phyloP scores from a whole-genome alignment of 345 rosid genomes.

The Eucalyptus marginata region DNA sequence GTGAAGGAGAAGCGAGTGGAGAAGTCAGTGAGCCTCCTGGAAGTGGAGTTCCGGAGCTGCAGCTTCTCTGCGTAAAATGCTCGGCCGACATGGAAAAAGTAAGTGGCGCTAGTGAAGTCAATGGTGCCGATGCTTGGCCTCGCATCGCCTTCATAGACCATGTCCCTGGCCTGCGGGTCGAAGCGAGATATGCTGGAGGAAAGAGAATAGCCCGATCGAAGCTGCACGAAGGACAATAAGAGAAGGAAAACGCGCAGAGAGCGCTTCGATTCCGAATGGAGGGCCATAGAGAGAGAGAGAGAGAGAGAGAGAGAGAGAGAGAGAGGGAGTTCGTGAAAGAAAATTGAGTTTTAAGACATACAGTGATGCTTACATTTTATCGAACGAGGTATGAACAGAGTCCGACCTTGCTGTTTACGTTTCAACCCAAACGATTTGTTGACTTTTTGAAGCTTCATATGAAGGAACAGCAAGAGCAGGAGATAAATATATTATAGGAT shows the following conservation, averaged over 20 bases:
- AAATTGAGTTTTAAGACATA: neutral
- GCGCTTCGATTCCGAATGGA: neutral
- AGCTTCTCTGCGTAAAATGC: neutral
- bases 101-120: neutral
- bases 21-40: constrained; percentile 8
- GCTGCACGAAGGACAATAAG: neutral
- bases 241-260: neutral
- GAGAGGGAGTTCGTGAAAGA: neutral
- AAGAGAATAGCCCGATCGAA: neutral
- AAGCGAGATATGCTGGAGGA: neutral
- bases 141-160: constrained; percentile 8
- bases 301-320: neutral
- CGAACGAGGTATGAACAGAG: neutral
- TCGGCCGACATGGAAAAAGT: constrained; percentile 3
- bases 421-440: neutral
- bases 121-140: neutral
- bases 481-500: neutral
- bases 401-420: too few species aligned
- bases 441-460: neutral
- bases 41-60: constrained; percentile 8
- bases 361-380: neutral
- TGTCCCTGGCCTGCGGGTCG: neutral
- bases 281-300: too few species aligned
- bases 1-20: constrained; percentile 5
- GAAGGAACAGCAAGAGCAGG: neutral